Conservation (phyloP, 2,329 filamentous ascomycete species). For the Epichloe coenophiala region DNA sequence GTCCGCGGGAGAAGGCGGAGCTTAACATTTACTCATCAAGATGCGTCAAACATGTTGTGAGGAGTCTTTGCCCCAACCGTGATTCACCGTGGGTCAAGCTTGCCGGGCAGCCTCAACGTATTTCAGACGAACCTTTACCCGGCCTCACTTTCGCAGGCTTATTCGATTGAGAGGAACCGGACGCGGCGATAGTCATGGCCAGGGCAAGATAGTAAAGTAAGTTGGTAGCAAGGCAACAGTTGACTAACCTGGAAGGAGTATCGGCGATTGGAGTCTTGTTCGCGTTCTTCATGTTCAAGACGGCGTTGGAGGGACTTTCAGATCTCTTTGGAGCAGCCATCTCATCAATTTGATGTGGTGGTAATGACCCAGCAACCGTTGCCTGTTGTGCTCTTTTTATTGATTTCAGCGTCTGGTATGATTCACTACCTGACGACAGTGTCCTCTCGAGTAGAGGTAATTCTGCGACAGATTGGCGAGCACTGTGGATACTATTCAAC, state of each 20-base stretch:
- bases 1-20: background rate
- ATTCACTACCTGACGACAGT: slow-evolving; percentile 15
- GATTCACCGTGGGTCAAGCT: slow-evolving; percentile 2
- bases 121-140: background rate
- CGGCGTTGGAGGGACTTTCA: slow-evolving; percentile 13
- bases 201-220: background rate
- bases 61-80: background rate
- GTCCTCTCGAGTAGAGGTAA: slow-evolving; percentile 25
- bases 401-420: slow-evolving; percentile 4
- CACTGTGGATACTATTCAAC: slow-evolving; percentile 26
- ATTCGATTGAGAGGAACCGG: background rate
- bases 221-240: background rate
- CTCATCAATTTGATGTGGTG: background rate
- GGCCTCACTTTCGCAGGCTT: background rate
- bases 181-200: background rate
- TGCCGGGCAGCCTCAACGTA: background rate
- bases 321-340: background rate
- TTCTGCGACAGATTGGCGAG: slow-evolving; percentile 22
- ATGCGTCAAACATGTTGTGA: background rate
- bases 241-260: slow-evolving; percentile 5
- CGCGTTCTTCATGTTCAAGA: slow-evolving; percentile 10
- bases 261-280: background rate
- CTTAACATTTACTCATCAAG: background rate
- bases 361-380: background rate
- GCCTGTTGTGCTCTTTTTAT: slow-evolving; percentile 1